A percentile compares a stretch with the other conserved stretches of the same genome.
phyloP scores from a whole-genome alignment of 1,139 yeast species.

The Yamadazyma sp. region DNA sequence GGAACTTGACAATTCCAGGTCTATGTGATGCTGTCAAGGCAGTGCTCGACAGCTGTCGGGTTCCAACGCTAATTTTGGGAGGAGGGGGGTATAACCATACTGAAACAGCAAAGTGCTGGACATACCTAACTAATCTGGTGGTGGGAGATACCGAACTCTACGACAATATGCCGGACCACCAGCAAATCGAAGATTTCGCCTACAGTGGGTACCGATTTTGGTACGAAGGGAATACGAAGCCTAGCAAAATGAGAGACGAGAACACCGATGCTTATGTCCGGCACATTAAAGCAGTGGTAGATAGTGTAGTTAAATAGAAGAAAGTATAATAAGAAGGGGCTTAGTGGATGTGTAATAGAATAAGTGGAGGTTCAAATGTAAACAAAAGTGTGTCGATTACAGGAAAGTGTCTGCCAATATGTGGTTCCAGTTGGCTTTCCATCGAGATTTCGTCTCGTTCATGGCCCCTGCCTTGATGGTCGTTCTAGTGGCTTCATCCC shows the following conservation, averaged over 20 bases:
- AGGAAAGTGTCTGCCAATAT: constrained; percentile 21
- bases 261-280: background rate
- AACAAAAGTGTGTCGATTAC: constrained; percentile 1
- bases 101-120: constrained; percentile 67
- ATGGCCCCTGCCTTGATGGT: constrained; percentile 67
- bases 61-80: constrained; percentile 55
- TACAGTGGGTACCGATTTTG: constrained; percentile 53
- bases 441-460: constrained; percentile 60
- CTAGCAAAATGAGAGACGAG: constrained; percentile 2
- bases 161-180: constrained; percentile 56
- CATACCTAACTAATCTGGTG: constrained; percentile 47
- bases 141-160: constrained; percentile 18
- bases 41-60: constrained; percentile 14
- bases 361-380: too few relatives aligned
- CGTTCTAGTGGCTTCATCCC: constrained; percentile 30
- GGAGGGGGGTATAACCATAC: constrained; percentile 77
- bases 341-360: background rate
- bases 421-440: constrained; percentile 74
- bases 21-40: constrained; percentile 35
- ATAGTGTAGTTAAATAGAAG: constrained; percentile 13
- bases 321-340: background rate
- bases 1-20: constrained; percentile 66
- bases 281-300: constrained; percentile 24
- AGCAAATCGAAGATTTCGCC: constrained; percentile 42
- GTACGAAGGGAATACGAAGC: background rate